phyloP scores from a whole-genome alignment of 2,329 filamentous ascomycete species.

The Ceratocystis albifundus region DNA sequence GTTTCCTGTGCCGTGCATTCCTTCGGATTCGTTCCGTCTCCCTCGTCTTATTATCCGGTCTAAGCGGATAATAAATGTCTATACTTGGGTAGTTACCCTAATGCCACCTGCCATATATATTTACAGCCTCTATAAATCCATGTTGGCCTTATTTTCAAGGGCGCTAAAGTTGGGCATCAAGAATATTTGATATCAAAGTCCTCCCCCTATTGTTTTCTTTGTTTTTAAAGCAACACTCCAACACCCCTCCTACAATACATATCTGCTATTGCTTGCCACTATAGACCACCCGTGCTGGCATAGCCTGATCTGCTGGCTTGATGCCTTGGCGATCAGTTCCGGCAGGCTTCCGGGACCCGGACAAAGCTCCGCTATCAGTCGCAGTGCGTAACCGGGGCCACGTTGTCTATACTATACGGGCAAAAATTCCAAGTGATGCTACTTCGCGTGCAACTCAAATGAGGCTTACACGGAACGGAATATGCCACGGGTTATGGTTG shows the following conservation, averaged over 20 bases:
- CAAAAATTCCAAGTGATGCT: not conserved
- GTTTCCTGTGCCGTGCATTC: too few species aligned
- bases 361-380: not conserved
- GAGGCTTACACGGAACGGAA: not conserved
- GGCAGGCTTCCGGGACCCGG: not conserved
- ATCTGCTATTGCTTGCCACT: not conserved
- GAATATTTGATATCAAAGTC: too few species aligned
- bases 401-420: not conserved
- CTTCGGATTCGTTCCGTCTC: too few species aligned
- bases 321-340: not conserved
- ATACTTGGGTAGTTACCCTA: too few species aligned
- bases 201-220: too few species aligned
- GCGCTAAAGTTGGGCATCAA: too few species aligned
- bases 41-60: too few species aligned
- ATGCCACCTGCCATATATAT: too few species aligned
- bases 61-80: too few species aligned
- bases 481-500: not conserved
- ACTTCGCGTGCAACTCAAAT: not conserved
- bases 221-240: not conserved
- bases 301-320: not conserved
- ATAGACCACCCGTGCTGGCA: not conserved
- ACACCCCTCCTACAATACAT: not conserved
- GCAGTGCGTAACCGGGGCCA: not conserved
- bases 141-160: too few species aligned
- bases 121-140: too few species aligned